Conservation (phyloP, 495 filamentous ascomycete species). For the Penicillium mononematosum region DNA sequence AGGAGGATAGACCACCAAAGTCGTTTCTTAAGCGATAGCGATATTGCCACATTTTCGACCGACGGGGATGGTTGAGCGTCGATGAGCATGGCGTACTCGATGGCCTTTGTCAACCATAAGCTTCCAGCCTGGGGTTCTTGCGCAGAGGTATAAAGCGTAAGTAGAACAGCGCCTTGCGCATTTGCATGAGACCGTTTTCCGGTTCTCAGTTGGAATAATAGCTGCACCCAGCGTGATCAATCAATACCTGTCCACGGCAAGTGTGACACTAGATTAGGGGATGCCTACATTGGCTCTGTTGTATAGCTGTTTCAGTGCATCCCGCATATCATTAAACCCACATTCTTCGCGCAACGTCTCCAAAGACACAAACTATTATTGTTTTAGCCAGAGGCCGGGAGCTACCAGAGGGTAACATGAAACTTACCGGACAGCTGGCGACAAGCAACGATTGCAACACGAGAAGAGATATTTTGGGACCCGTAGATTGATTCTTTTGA, state of each 20-base stretch:
- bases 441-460: slow-evolving; percentile 51
- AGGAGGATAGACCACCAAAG: slow-evolving; percentile 53
- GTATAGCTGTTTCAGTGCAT: slow-evolving; percentile 45
- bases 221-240: slow-evolving; percentile 6
- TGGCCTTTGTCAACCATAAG: slow-evolving; percentile 46
- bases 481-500: slow-evolving; percentile 8
- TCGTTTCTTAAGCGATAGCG: slow-evolving; percentile 35
- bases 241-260: background rate
- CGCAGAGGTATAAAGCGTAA: slow-evolving; percentile 40
- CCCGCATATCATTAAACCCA: slow-evolving; percentile 43
- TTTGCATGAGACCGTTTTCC: slow-evolving; percentile 33
- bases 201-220: slow-evolving; percentile 31
- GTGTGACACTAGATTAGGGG: background rate
- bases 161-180: slow-evolving; percentile 45
- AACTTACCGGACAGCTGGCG: slow-evolving; percentile 44
- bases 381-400: background rate
- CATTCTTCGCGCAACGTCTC: slow-evolving; percentile 37
- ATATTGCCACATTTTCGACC: slow-evolving; percentile 17
- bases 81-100: slow-evolving; percentile 47
- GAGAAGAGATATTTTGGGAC: slow-evolving; percentile 42
- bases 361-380: slow-evolving; percentile 39
- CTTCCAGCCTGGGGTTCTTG: slow-evolving; percentile 43
- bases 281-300: slow-evolving; percentile 38
- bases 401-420: background rate
- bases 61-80: slow-evolving; percentile 32